Conservation (phyloP, 495 filamentous ascomycete species). For the Aspergillus avenaceus region DNA sequence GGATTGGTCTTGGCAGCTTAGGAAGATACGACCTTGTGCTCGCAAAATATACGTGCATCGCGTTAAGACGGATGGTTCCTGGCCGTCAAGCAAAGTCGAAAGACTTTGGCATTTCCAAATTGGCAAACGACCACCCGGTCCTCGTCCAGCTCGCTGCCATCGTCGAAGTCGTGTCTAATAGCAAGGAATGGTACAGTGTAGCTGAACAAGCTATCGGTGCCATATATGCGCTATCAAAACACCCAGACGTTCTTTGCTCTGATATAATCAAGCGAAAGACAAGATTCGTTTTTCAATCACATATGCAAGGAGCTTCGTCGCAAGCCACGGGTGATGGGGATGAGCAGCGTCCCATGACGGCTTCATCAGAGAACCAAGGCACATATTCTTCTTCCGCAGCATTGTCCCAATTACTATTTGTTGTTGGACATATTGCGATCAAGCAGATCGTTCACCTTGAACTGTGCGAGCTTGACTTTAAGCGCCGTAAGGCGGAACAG, state of each 20-base stretch:
- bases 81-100: conserved; percentile 68
- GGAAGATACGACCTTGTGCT: conserved; percentile 80
- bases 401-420: conserved; percentile 88
- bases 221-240: conserved; percentile 91
- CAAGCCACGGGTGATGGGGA: conserved; percentile 27
- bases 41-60: conserved; percentile 92
- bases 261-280: conserved; percentile 88
- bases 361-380: conserved; percentile 27
- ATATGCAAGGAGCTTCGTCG: conserved; percentile 30
- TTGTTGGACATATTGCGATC: conserved; percentile 94
- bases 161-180: conserved; percentile 76
- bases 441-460: conserved; percentile 99
- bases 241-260: conserved; percentile 90
- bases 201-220: conserved; percentile 95
- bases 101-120: conserved; percentile 68
- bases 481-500: conserved; percentile 88
- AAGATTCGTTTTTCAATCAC: conserved; percentile 65
- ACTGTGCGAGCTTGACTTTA: conserved; percentile 94
- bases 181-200: conserved; percentile 96
- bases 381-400: conserved; percentile 54
- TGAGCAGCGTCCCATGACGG: conserved; percentile 46
- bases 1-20: conserved; percentile 78
- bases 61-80: conserved; percentile 84
- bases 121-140: conserved; percentile 90
- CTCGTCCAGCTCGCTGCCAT: conserved; percentile 75